Base-by-base conservation (phyloP, 495 filamentous ascomycete genomes). In the Tuber umbilicatum region DNA sequence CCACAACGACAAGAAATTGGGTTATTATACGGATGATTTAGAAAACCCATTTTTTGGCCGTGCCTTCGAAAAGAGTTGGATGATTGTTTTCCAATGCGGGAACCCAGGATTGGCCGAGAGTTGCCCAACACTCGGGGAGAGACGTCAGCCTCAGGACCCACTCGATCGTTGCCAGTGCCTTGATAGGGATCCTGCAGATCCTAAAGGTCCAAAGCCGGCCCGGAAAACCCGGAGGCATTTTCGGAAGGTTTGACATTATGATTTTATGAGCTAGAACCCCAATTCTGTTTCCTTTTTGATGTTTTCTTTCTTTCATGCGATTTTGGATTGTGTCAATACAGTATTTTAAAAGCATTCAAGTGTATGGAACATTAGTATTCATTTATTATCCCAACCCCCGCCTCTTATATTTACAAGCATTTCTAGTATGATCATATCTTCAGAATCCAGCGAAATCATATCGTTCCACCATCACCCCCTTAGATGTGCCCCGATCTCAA, bases 31-130 rank as follows among this genome's bases (percentile, higher is more conserved):
- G 40, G 83, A 86, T 73, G 73, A 75, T 21, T 72, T 83, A 67
- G 75, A 81, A 69, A 75, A 73, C n/a, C 85, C 85, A 9, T 78
- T 74, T 17, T 83, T 86, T 70, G 85, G 85, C 27, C 85, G 83
- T 75, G 83, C 83, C 16, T 74, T 86, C 70, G 85, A 86, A 78
- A 81, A 85, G 71, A 75, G 84, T 16, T 86, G 85, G 85, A 81
- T 81, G 68, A 73, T 84, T 41, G 45, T 84, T 23, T 79, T 86
- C 76, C 83, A 85, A 74, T 86, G 85, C 75, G 73, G 73, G 43
- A 78, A 82, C 47, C 75, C 80, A 73, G 73, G 76, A n/a, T 74
- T 86, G 55, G 83, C 83, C 17, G 73, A 79, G 71, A 82, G 71
- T 41, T 86, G 85, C 78, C 83, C 85, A 40, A 81, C 76, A 69